Base-by-base conservation (phyloP, 805 yeast species). In the Lachancea cidri region DNA sequence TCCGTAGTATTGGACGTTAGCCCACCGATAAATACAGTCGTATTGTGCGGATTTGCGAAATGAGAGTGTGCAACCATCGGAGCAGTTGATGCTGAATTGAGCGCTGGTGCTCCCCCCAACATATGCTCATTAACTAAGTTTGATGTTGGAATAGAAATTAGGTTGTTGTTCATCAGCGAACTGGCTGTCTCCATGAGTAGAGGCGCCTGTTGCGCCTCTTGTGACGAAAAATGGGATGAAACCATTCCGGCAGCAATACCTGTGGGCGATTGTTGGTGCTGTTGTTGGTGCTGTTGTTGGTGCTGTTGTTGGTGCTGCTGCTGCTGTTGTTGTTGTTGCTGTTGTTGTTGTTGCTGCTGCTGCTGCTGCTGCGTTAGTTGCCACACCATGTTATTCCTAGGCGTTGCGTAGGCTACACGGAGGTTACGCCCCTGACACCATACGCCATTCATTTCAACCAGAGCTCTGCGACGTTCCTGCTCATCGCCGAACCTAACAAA, bases 11-110 rank as follows among this genome's bases (percentile, higher is more conserved):
- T 40, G 17, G 73, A 65, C n/a, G 83, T 78, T 29, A 84, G 63
- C 0, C 91, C 89, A 3, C 91, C 91, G 33, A 84, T 81, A 51
- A 83, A 84, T 7, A 84, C 84, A 0, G 93, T 83, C 6, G 89
- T 81, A 38, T 43, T 43, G 36, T 29, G 29, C 18, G 47, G 39
- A 30, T 36, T 40, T 31, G 44, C 34, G 36, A 31, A 29, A 24
- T 33, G 29, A 8, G 38, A 33, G 2, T 29, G 33, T 9, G 17
- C 25, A 15, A 16, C 18, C 24, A 19, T 14, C 5, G 36, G 25
- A 3, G 36, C 20, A 18, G 13, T 17, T 33, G 36, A 13, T 8
- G 18, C 3, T 19, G 15, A n/a, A 14, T 9, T n/a, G n/a, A n/a
- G n/a, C n/a, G n/a, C n/a, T n/a, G n/a, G n/a, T n/a, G n/a, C n/a